A percentile compares a stretch with the other conserved stretches of the same genome.
These are phyloP conservation scores for Berberis vulgaris DNA, from an alignment of 164 flowering plant genomes.

Conservation along the genomic window DNA sequence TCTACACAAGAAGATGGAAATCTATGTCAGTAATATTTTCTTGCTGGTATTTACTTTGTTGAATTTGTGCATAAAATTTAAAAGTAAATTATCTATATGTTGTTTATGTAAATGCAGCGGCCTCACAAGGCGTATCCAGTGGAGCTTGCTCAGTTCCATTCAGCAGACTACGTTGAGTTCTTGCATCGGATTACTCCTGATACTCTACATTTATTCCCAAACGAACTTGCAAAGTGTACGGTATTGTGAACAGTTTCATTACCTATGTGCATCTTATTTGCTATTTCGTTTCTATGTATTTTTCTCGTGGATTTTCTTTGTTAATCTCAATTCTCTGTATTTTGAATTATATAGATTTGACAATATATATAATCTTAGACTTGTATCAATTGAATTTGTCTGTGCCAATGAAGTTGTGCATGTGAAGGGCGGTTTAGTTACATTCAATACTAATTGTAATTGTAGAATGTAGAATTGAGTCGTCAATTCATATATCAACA, in stretches of 20 bases:
- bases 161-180: slow-evolving; percentile 90
- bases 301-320: too few relatives aligned
- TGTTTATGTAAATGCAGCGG: slow-evolving; percentile 41
- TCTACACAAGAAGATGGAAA: slow-evolving; percentile 95
- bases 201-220: slow-evolving; percentile 53
- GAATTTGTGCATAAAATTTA: not conserved
- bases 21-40: slow-evolving; percentile 52
- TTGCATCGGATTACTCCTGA: slow-evolving; percentile 83
- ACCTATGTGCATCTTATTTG: not conserved
- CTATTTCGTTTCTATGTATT: not conserved
- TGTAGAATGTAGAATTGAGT: too few relatives aligned
- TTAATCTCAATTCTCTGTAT: too few relatives aligned
- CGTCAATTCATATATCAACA: too few relatives aligned
- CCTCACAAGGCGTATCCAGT: slow-evolving; percentile 97
- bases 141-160: slow-evolving; percentile 97
- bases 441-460: too few relatives aligned
- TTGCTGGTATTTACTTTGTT: not conserved
- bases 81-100: not conserved
- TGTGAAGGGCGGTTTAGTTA: too few relatives aligned
- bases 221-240: slow-evolving; percentile 78
- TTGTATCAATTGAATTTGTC: too few relatives aligned
- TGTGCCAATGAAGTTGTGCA: too few relatives aligned
- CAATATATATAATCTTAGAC: too few relatives aligned
- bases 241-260: not conserved
- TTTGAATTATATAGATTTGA: too few relatives aligned